These are phyloP conservation scores for Penicillium ochrochloron DNA, from an alignment of 495 filamentous ascomycete species.

Conservation along the genomic window DNA sequence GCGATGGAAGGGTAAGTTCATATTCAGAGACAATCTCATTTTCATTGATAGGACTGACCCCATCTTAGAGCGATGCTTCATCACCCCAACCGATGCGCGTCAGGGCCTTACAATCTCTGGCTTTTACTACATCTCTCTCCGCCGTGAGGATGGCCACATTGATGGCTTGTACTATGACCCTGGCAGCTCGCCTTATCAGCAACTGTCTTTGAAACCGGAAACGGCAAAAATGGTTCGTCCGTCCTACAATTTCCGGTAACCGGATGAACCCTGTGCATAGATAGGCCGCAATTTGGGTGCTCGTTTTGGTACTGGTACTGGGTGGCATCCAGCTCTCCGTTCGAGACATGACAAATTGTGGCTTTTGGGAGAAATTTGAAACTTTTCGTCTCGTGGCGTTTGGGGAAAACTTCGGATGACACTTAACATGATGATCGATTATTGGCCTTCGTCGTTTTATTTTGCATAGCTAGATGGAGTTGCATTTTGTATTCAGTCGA, in stretches of 20 bases:
- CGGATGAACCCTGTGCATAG: neutral
- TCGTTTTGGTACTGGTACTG: neutral
- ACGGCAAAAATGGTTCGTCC: conserved; percentile 46
- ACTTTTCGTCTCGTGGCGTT: conserved; percentile 8
- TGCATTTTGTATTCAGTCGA: conserved; percentile 14
- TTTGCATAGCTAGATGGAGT: conserved; percentile 35
- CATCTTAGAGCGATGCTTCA: conserved; percentile 68
- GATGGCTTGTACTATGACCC: conserved; percentile 79
- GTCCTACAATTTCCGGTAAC: conserved; percentile 48
- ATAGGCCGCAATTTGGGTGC: neutral
- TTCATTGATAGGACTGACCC: conserved; percentile 15
- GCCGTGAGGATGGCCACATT: conserved; percentile 62
- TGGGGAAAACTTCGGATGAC: conserved; percentile 13
- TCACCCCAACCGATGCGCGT: conserved; percentile 61
- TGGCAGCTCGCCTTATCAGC: conserved; percentile 71
- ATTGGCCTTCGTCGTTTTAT: conserved; percentile 1
- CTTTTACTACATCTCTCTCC: conserved; percentile 75
- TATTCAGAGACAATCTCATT: neutral
- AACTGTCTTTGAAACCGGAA: conserved; percentile 62
- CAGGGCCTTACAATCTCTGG: conserved; percentile 73
- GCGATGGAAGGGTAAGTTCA: conserved; percentile 73
- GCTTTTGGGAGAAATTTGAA: neutral
- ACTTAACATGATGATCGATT: conserved; percentile 11
- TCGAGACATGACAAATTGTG: neutral
- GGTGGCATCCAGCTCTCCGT: neutral